Evolutionary conservation across 805 yeast genomes (phyloP).

Genomic region (Candida quercuum): DNA sequence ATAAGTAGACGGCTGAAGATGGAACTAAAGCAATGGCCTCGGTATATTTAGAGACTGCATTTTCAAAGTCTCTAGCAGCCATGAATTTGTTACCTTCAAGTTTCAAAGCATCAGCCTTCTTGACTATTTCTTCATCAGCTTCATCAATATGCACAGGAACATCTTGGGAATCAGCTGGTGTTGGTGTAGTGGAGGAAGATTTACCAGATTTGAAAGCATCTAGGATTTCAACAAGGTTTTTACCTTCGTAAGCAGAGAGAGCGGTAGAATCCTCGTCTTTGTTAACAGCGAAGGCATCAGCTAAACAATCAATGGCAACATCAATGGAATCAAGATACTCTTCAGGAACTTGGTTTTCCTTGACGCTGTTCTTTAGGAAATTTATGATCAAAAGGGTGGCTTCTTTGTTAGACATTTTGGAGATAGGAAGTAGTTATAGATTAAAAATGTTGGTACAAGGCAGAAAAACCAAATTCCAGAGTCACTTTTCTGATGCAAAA

Average conservation of each 20-base stretch:
- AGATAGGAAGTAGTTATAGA: no score
- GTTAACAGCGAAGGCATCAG: conserved; percentile 75
- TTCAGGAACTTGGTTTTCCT: conserved; percentile 58
- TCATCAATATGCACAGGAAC: conserved; percentile 40
- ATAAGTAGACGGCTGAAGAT: conserved; percentile 74
- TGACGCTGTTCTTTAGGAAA: conserved; percentile 56
- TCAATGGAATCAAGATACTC: conserved; percentile 87
- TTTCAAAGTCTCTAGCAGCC: conserved; percentile 66
- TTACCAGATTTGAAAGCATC: conserved; percentile 12
- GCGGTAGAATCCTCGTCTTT: conserved; percentile 38
- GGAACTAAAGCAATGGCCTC: conserved; percentile 70
- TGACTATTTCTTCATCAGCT: conserved; percentile 46
- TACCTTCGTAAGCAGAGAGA: conserved; percentile 39
- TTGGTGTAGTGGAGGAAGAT: conserved; percentile 19
- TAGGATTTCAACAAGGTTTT: conserved; percentile 42
- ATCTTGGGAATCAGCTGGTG: conserved; percentile 21
- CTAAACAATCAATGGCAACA: conserved; percentile 88
- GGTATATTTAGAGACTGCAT: conserved; percentile 74
- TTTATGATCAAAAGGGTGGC: conserved; percentile 70
- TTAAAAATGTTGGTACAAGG: no score
- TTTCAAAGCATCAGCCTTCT: conserved; percentile 80
- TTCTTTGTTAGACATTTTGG: conserved; percentile 42
- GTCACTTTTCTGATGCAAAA: no score
- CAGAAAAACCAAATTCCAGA: no score
- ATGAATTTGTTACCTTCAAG: conserved; percentile 85